Percentiles rank a stretch among this genome's conserved stretches.
phyloP scores from a whole-genome alignment of 306 rosid genomes.

The Argentina anserina region DNA sequence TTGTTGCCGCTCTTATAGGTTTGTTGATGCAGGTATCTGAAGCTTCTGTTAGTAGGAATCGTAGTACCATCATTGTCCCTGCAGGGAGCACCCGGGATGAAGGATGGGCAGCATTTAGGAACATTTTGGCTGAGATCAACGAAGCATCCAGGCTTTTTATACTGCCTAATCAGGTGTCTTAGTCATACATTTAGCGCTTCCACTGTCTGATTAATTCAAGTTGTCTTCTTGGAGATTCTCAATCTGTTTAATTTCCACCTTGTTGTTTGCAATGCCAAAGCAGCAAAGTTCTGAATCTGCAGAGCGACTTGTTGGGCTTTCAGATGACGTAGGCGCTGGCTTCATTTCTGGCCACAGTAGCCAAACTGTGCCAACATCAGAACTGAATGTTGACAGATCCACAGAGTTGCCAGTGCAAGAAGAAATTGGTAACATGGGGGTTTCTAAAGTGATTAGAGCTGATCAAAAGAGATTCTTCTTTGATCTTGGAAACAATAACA shows the following conservation, averaged over 20 bases:
- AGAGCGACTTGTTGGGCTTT: slow-evolving; percentile 86
- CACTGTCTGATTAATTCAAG: slow-evolving; percentile 13
- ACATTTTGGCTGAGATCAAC: slow-evolving; percentile 92
- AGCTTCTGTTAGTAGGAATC: slow-evolving; percentile 97
- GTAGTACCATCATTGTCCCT: slow-evolving; percentile 98
- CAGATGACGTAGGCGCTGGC: slow-evolving; percentile 99
- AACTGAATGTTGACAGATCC: slow-evolving; percentile 77
- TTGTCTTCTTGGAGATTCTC: slow-evolving; percentile 17
- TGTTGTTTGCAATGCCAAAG: slow-evolving; percentile 28
- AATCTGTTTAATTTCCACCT: slow-evolving; percentile 28
- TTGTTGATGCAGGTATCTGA: slow-evolving; percentile 73
- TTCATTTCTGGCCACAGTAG: slow-evolving; percentile 92
- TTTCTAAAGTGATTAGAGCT: slow-evolving; percentile 93
- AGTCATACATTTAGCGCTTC: slow-evolving; percentile 12
- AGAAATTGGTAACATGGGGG: slow-evolving; percentile 80
- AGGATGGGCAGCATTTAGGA: slow-evolving; percentile 98
- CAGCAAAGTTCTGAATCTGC: slow-evolving; percentile 91
- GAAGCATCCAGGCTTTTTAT: slow-evolving; percentile 96
- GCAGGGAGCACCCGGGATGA: slow-evolving; percentile 95
- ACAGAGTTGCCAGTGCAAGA: slow-evolving; percentile 85
- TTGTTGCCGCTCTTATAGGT: slow-evolving; percentile 24
- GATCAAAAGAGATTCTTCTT: slow-evolving; percentile 96
- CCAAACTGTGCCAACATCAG: slow-evolving; percentile 79
- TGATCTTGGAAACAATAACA: slow-evolving; percentile 94
- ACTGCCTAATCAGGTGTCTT: slow-evolving; percentile 81